These are phyloP conservation scores for Pythium guiyangense DNA, from an alignment of 352 stramenopile species.

Conservation along the genomic window DNA sequence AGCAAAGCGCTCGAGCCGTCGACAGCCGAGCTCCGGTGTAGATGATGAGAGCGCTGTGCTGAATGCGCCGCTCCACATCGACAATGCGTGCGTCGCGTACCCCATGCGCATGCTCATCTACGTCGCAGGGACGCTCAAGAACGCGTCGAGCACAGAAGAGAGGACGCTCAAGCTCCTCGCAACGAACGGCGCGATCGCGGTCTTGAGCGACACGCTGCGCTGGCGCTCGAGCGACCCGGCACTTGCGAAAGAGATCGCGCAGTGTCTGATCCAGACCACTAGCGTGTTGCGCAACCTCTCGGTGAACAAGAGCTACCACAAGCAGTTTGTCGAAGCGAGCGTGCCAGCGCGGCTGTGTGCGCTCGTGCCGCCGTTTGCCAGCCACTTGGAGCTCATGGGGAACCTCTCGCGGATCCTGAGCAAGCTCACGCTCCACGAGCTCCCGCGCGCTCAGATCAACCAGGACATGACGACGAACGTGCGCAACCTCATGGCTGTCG, in stretches of 20 bases:
- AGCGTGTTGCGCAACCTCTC: conserved; percentile 66
- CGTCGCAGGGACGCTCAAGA: conserved; percentile 63
- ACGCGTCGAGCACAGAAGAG: conserved; percentile 54
- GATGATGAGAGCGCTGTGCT: too few relatives aligned
- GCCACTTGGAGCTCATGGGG: conserved; percentile 66
- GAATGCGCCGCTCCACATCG: neutral
- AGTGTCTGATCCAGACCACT: conserved; percentile 68
- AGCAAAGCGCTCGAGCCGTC: neutral
- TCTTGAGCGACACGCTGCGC: conserved; percentile 40
- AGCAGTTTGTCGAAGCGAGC: conserved; percentile 62
- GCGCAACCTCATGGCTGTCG: conserved; percentile 37
- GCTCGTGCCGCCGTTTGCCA: conserved; percentile 35
- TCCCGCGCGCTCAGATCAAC: conserved; percentile 67
- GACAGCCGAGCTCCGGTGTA: neutral
- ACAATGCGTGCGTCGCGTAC: neutral
- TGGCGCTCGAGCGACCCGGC: conserved; percentile 25
- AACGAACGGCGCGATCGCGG: conserved; percentile 53
- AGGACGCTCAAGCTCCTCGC: conserved; percentile 60
- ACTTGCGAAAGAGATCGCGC: conserved; percentile 53
- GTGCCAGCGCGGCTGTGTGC: conserved; percentile 45
- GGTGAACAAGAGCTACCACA: conserved; percentile 48
- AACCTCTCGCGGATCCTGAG: conserved; percentile 77
- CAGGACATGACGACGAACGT: conserved; percentile 27
- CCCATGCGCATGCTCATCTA: conserved; percentile 64
- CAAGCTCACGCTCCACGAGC: conserved; percentile 79